Conservation (phyloP, 352 stramenopile species). For the Phytophthora kernoviae region DNA sequence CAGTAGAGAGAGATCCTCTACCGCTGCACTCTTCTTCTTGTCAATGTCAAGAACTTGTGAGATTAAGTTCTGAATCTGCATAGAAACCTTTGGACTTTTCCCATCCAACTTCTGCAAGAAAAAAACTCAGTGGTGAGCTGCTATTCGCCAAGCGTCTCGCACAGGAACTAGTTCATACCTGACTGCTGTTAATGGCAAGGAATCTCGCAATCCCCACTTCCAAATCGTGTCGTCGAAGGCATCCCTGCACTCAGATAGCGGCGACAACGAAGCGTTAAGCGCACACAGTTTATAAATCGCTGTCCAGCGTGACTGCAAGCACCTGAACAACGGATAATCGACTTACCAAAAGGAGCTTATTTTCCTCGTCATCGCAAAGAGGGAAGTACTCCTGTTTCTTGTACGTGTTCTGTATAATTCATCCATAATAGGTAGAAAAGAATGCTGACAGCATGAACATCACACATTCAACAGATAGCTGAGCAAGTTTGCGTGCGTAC, state of each 20-base stretch:
- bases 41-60: conserved; percentile 69
- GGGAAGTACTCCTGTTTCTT: conserved; percentile 83
- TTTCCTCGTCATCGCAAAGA: conserved; percentile 64
- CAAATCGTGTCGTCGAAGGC: conserved; percentile 70
- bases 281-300: neutral
- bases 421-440: neutral
- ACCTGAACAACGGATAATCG: too few relatives aligned
- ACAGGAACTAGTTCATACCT: conserved; percentile 32
- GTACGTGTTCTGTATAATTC: conserved; percentile 47
- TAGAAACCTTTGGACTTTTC: conserved; percentile 61
- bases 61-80: conserved; percentile 70
- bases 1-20: conserved; percentile 73
- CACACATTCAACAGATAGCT: too few relatives aligned
- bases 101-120: conserved; percentile 50
- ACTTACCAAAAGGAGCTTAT: conserved; percentile 49
- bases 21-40: conserved; percentile 60
- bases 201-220: conserved; percentile 79
- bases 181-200: conserved; percentile 57
- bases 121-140: neutral
- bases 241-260: conserved; percentile 36
- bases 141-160: too few relatives aligned
- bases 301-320: too few relatives aligned
- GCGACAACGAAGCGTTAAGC: neutral
- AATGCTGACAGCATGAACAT: too few relatives aligned
- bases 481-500: conserved; percentile 27